These are phyloP conservation scores for Gastrolobium villosum DNA, from an alignment of 306 rosid species.

Conservation along the genomic window DNA sequence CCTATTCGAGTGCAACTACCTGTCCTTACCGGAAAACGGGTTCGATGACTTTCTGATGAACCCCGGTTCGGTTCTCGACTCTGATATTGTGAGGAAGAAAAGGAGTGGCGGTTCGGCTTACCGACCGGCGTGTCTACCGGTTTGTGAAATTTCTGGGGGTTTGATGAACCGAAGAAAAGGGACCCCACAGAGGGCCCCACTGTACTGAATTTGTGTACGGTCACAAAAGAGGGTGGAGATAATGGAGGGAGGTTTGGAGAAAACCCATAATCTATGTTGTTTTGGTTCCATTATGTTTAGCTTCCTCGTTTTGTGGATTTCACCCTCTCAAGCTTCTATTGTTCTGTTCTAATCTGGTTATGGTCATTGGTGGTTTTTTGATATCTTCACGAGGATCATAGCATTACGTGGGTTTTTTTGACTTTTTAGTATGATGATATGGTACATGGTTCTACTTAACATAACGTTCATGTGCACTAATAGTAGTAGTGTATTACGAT, in stretches of 20 bases:
- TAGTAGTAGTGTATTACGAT: background rate
- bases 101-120: constrained; percentile 57
- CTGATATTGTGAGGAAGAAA: constrained; percentile 69
- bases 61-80: background rate
- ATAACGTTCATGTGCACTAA: background rate
- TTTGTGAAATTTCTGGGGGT: constrained; percentile 54
- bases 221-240: constrained; percentile 6
- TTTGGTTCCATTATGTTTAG: background rate
- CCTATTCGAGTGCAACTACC: too few species aligned
- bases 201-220: constrained; percentile 56
- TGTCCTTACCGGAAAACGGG: too few species aligned
- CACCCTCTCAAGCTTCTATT: background rate
- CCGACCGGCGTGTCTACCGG: constrained; percentile 53
- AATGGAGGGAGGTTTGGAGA: too few species aligned
- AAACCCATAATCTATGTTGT: background rate
- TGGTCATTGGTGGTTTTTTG: background rate
- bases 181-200: constrained; percentile 84
- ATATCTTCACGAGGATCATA: background rate
- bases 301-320: background rate
- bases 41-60: too few species aligned
- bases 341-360: background rate
- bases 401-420: background rate
- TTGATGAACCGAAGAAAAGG: constrained; percentile 79
- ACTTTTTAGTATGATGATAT: background rate
- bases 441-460: background rate